phyloP scores from a whole-genome alignment of 352 stramenopile genomes.

The Peronospora destructor region DNA sequence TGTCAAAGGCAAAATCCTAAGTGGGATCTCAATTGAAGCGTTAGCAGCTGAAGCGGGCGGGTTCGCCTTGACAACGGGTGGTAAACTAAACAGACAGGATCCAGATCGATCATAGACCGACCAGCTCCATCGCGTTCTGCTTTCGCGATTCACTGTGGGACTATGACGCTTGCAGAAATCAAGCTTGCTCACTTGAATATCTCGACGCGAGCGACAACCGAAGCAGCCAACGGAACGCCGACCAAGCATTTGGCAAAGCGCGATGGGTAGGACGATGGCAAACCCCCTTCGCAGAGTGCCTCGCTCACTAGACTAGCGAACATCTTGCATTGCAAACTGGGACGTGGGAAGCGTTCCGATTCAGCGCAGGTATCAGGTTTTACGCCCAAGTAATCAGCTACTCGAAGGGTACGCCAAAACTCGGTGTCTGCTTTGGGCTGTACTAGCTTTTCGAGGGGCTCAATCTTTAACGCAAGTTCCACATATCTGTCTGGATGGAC shows the following conservation, averaged over 20 bases:
- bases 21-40: slow-evolving; percentile 27
- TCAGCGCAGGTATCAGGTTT: neutral
- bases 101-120: slow-evolving; percentile 21
- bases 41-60: slow-evolving; percentile 21
- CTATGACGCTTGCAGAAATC: slow-evolving; percentile 15
- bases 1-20: slow-evolving; percentile 25
- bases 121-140: slow-evolving; percentile 8
- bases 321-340: slow-evolving; percentile 5
- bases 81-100: slow-evolving; percentile 17
- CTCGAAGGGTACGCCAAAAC: neutral
- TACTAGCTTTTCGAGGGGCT: slow-evolving; percentile 1
- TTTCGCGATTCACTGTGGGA: slow-evolving; percentile 22
- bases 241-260: slow-evolving; percentile 1
- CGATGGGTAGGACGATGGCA: slow-evolving; percentile 25
- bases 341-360: neutral
- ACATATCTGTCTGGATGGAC: slow-evolving; percentile 15
- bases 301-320: slow-evolving; percentile 4
- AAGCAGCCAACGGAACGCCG: neutral
- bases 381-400: neutral
- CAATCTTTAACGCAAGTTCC: slow-evolving; percentile 3
- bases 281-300: slow-evolving; percentile 15
- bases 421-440: neutral
- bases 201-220: slow-evolving; percentile 21
- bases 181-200: slow-evolving; percentile 12
- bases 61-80: slow-evolving; percentile 15